Conservation (phyloP, 345 rosid species). For the Acer yangbiense region DNA sequence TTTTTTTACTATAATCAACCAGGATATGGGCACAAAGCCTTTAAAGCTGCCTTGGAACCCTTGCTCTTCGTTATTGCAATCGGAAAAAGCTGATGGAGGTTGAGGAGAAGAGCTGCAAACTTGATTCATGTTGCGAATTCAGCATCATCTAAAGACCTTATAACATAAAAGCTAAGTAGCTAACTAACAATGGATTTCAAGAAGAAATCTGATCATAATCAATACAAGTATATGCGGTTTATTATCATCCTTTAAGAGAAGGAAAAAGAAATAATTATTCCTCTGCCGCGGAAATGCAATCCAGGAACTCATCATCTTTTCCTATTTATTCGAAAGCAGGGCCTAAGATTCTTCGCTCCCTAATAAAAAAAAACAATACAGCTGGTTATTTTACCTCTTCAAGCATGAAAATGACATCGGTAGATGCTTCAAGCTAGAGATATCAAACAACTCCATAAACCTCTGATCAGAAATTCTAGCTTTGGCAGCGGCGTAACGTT, state of each 20-base stretch:
- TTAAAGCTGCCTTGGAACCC: background rate
- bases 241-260: constrained; percentile 15
- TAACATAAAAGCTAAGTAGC: constrained; percentile 1
- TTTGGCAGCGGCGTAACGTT: constrained; percentile 89
- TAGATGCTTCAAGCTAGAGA: constrained; percentile 62
- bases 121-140: constrained; percentile 12
- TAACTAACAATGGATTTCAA: background rate
- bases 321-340: constrained; percentile 42
- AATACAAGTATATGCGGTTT: constrained; percentile 7
- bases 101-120: background rate
- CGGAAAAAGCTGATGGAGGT: background rate
- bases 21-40: constrained; percentile 3
- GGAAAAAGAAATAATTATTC: constrained; percentile 31
- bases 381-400: constrained; percentile 39
- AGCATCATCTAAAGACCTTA: background rate
- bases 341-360: constrained; percentile 25
- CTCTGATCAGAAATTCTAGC: constrained; percentile 91
- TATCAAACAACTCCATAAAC: constrained; percentile 90
- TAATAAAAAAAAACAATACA: constrained; percentile 27
- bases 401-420: constrained; percentile 75
- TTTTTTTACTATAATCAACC: background rate
- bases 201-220: constrained; percentile 3
- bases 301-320: constrained; percentile 42
- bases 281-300: constrained; percentile 31
- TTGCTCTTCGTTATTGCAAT: background rate